Evolutionary conservation across 345 rosid species (phyloP).

Genomic region (Salix suchowensis): DNA sequence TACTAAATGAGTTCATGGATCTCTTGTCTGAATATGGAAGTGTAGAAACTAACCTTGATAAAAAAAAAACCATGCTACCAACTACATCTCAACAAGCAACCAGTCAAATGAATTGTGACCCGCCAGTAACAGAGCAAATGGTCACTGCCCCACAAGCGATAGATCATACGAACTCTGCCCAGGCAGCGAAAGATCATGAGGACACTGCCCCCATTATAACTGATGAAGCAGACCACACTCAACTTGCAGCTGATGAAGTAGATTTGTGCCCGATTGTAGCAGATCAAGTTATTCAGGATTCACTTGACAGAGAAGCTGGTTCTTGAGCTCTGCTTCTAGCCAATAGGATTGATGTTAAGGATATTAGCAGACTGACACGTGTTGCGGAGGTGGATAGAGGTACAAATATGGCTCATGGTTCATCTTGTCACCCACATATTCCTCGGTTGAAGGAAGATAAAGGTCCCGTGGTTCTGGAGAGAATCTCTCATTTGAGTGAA

Average conservation of each 20-base stretch:
- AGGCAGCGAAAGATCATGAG: constrained; percentile 7
- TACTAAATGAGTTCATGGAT: constrained; percentile 91
- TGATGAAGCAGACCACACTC: constrained; percentile 3
- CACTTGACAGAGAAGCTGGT: constrained; percentile 24
- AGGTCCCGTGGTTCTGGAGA: background rate
- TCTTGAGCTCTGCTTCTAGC: constrained; percentile 23
- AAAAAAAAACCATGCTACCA: constrained; percentile 13
- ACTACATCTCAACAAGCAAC: constrained; percentile 16
- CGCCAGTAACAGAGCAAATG: constrained; percentile 17
- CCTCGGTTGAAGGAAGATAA: background rate
- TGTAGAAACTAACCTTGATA: constrained; percentile 31
- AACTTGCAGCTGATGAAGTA: background rate
- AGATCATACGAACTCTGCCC: constrained; percentile 5
- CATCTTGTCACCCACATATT: constrained; percentile 1
- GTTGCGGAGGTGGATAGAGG: background rate
- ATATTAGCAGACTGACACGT: constrained; percentile 2
- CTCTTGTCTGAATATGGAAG: constrained; percentile 81
- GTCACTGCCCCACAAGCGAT: constrained; percentile 7
- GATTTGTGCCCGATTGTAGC: constrained; percentile 7
- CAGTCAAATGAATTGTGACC: constrained; percentile 24
- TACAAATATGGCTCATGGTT: background rate
- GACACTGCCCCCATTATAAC: background rate
- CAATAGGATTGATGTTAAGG: background rate
- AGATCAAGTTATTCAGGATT: constrained; percentile 16
- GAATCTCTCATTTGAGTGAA: background rate